Conservation (phyloP, 768 basidiomycete species). For the Tricholoma saponaceum region DNA sequence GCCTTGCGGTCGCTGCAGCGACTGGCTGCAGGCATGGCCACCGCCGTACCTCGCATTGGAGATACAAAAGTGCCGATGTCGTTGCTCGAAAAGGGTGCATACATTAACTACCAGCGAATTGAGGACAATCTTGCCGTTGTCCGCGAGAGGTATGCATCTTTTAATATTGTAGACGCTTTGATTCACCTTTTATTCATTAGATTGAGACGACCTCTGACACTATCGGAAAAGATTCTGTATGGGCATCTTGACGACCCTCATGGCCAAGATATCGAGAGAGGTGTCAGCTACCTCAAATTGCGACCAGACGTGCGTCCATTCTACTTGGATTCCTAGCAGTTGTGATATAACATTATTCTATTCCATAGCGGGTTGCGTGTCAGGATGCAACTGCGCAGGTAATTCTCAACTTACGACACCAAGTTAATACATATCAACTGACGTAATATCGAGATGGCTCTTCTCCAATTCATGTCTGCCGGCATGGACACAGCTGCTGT, state of each 20-base stretch:
- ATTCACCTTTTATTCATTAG: conserved; percentile 35
- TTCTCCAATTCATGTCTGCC: conserved; percentile 99
- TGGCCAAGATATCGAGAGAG: conserved; percentile 86
- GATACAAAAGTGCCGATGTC: conserved; percentile 91
- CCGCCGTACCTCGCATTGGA: conserved; percentile 74
- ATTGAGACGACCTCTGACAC: conserved; percentile 83
- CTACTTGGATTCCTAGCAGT: background rate
- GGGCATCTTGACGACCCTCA: conserved; percentile 96
- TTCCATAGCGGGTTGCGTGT: conserved; percentile 75
- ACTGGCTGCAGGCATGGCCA: conserved; percentile 72
- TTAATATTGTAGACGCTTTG: background rate
- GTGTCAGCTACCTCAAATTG: conserved; percentile 93
- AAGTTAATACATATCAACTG: conserved; percentile 13
- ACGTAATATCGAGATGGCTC: conserved; percentile 79
- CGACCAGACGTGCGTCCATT: conserved; percentile 82
- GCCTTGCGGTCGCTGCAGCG: conserved; percentile 51
- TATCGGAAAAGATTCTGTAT: conserved; percentile 97
- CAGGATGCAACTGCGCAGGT: conserved; percentile 91
- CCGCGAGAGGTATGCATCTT: conserved; percentile 61
- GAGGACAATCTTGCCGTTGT: conserved; percentile 94
- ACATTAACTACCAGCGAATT: conserved; percentile 95
- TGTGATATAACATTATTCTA: conserved; percentile 1
- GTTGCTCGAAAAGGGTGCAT: conserved; percentile 73
- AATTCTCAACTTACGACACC: conserved; percentile 18
- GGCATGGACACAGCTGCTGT: conserved; percentile 98